A percentile compares a stretch with the other conserved stretches of the same genome.
These are phyloP conservation scores for Toxicodendron radicans DNA, from an alignment of 345 rosid genomes.

Conservation along the genomic window DNA sequence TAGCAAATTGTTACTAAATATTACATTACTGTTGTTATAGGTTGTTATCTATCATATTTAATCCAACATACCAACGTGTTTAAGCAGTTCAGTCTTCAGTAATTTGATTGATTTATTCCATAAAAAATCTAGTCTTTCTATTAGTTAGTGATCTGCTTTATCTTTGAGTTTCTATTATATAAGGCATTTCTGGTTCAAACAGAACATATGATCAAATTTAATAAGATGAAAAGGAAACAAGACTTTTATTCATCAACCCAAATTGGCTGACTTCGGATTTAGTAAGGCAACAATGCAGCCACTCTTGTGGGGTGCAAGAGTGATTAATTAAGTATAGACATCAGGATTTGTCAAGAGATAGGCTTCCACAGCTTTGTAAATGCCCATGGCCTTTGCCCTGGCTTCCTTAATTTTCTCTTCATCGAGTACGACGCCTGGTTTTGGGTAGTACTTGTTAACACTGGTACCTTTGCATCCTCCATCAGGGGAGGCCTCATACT, in stretches of 20 bases:
- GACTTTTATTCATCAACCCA: not conserved
- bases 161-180: no score
- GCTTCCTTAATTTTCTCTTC: slow-evolving; percentile 39
- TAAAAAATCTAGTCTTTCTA: no score
- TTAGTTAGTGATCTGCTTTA: no score
- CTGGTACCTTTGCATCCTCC: slow-evolving; percentile 27
- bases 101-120: no score
- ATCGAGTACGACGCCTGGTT: slow-evolving; percentile 21
- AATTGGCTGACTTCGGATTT: not conserved
- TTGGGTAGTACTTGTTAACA: slow-evolving; percentile 25
- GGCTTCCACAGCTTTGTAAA: slow-evolving; percentile 40
- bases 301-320: not conserved
- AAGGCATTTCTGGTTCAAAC: no score
- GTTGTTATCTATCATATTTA: not conserved
- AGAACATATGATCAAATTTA: not conserved
- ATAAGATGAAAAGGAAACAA: not conserved
- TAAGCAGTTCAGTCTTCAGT: no score
- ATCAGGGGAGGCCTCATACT: slow-evolving; percentile 25
- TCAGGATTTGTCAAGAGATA: slow-evolving; percentile 37
- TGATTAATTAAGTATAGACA: slow-evolving; percentile 15
- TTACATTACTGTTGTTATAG: not conserved
- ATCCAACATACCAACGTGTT: not conserved
- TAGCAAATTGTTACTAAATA: no score
- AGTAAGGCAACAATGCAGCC: not conserved
- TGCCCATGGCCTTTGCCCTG: slow-evolving; percentile 22